phyloP scores from a whole-genome alignment of 441 rosid species.

The Corymbia citriodora region DNA sequence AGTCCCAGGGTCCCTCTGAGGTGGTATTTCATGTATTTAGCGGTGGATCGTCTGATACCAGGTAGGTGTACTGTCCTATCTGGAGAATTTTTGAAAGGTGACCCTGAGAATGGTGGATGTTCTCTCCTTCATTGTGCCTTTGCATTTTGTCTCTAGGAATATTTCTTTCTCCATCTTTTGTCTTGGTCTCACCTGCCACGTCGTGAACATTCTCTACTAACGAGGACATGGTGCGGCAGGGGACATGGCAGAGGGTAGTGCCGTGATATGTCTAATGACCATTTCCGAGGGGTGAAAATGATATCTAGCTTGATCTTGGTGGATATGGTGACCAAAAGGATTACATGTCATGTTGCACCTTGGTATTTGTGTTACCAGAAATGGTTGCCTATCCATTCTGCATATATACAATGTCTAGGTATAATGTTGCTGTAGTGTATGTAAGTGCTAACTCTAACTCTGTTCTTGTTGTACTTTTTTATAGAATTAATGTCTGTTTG shows the following conservation, averaged over 20 bases:
- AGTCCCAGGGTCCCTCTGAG: conserved; percentile 29
- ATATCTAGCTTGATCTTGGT: conserved; percentile 13
- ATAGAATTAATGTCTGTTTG: background rate
- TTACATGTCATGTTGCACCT: background rate
- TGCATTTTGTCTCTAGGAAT: conserved; percentile 31
- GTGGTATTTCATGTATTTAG: conserved; percentile 27
- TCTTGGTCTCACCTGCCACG: conserved; percentile 20
- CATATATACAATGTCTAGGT: background rate
- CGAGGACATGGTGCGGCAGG: conserved; percentile 43
- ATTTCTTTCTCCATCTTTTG: conserved; percentile 35
- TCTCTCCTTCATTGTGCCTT: conserved; percentile 25
- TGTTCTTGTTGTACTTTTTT: background rate
- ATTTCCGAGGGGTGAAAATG: conserved; percentile 6
- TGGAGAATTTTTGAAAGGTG: conserved; percentile 42
- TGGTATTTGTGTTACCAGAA: conserved; percentile 8
- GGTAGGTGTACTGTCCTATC: conserved; percentile 47
- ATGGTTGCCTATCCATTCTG: conserved; percentile 2
- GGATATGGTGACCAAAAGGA: conserved; percentile 8
- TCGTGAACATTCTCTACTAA: conserved; percentile 23
- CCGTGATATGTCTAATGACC: conserved; percentile 20
- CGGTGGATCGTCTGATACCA: conserved; percentile 51
- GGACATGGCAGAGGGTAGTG: conserved; percentile 20
- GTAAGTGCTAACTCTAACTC: background rate
- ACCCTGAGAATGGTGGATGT: conserved; percentile 49
- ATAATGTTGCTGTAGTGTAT: background rate